Conservation (phyloP, 805 yeast species). For the Dipodascus albidus region DNA sequence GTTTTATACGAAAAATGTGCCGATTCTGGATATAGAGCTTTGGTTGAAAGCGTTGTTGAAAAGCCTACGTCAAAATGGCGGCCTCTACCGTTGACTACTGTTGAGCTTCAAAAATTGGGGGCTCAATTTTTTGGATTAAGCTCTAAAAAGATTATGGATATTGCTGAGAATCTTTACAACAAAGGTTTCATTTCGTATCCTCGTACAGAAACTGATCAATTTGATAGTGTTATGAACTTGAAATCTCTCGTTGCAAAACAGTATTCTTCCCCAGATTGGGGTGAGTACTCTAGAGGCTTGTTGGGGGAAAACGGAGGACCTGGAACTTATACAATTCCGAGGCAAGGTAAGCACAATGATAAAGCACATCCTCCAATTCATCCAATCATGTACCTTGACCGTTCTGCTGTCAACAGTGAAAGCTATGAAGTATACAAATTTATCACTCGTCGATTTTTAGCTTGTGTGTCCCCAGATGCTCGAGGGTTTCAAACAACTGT, state of each 20-base stretch:
- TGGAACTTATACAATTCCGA: conserved; percentile 33
- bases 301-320: conserved; percentile 20
- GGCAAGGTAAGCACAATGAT: conserved; percentile 78
- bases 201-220: conserved; percentile 90
- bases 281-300: conserved; percentile 45
- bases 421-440: conserved; percentile 76
- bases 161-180: conserved; percentile 78
- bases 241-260: conserved; percentile 51
- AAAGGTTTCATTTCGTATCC: conserved; percentile 88
- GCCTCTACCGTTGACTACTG: conserved; percentile 91
- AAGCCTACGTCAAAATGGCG: conserved; percentile 65
- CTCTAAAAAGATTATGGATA: conserved; percentile 64
- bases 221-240: conserved; percentile 69
- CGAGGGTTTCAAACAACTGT: conserved; percentile 58
- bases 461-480: conserved; percentile 88
- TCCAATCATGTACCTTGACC: conserved; percentile 40
- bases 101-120: conserved; percentile 82
- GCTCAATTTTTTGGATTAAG: conserved; percentile 60
- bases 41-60: conserved; percentile 37
- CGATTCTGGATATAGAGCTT: conserved; percentile 35
- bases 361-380: conserved; percentile 98
- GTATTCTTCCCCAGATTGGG: conserved; percentile 49
- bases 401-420: conserved; percentile 26
- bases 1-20: conserved; percentile 61
- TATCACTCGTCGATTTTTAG: conserved; percentile 74